Evolutionary conservation across 2,329 filamentous ascomycete species (phyloP), one percentile per base, ranked within the genome.

Genomic region (Fusarium clavum): DNA sequence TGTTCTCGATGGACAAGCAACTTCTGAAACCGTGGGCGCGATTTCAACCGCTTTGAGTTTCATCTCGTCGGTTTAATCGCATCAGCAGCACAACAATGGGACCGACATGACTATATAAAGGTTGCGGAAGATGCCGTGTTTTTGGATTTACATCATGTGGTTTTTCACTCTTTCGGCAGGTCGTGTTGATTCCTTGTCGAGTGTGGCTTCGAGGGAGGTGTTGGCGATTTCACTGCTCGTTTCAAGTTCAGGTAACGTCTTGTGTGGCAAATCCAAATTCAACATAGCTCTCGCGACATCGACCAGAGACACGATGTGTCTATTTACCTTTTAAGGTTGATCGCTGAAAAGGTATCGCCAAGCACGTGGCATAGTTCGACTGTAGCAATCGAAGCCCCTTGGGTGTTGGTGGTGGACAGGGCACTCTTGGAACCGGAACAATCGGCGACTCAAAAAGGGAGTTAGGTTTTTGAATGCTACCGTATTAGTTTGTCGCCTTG

Each of bases 41-140:
- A 66, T 38, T 25, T 70, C 61, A 11, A 70, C 55, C 29, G 61
- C 70, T 60, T 43, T 65, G 13, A 73, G 59, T 11, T 48, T 41
- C 22, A 74, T 45, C 13, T 67, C 22, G 6, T 51, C 52, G 18
- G 16, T 65, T 59, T 34, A 68, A 49, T 18, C 71, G 64, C 49
- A 67, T 70, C 16, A 70, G 25, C 3, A 75, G 29, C 38, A 73
- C 27, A 11, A 73, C 48, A 5, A 61, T 56, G 6, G 61, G 4
- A 1, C 73, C 73, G 3, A 75, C 34, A n/a, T 75, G 73, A 18
- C 73, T 61, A n/a, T 67, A 73, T 6, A 57, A 61, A 18, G 61
- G 57, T n/a, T 30, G 60, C 10, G 71, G 63, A 13, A 71, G 48
- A 14, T 38, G 46, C 73, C 73, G 75, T 2, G 25, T 5, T 1